These are phyloP conservation scores for Dryas octopetala DNA, from an alignment of 306 rosid genomes.

Conservation along the genomic window DNA sequence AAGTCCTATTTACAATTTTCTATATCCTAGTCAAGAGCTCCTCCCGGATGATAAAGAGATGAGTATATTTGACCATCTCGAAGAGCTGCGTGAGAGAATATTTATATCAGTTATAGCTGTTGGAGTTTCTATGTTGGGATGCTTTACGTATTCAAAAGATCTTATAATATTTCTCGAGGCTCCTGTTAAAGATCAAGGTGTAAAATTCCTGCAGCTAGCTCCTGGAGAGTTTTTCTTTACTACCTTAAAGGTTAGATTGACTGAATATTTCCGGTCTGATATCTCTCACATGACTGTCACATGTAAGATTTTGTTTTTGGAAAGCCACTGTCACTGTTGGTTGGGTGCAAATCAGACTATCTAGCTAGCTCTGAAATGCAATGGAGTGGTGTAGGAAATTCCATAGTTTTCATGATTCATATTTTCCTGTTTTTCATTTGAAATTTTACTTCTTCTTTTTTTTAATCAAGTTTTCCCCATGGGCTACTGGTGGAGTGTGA, in stretches of 20 bases:
- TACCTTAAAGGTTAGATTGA: slow-evolving; percentile 64
- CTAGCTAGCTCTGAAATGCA: neutral
- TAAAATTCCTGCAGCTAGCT: slow-evolving; percentile 87
- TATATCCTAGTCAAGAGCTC: slow-evolving; percentile 84
- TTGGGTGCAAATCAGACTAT: neutral
- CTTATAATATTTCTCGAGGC: slow-evolving; percentile 73
- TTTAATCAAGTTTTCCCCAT: too few species aligned
- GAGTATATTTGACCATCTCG: slow-evolving; percentile 94
- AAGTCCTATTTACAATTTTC: slow-evolving; percentile 59
- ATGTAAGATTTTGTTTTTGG: neutral
- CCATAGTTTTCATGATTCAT: neutral
- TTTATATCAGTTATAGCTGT: slow-evolving; percentile 78
- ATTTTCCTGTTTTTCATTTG: neutral
- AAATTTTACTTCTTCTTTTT: too few species aligned
- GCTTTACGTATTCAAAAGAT: slow-evolving; percentile 89
- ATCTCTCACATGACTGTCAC: neutral
- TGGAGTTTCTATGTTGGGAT: slow-evolving; percentile 77
- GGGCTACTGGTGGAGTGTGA: too few species aligned
- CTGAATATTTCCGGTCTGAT: neutral
- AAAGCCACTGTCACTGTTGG: neutral
- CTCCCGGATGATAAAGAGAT: slow-evolving; percentile 96
- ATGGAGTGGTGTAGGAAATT: neutral
- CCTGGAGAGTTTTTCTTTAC: slow-evolving; percentile 99
- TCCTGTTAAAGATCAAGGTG: slow-evolving; percentile 89
- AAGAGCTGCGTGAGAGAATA: slow-evolving; percentile 93